Base-by-base conservation (phyloP, 176 grass and related monocot genomes). In the Tuctoria greenei region DNA sequence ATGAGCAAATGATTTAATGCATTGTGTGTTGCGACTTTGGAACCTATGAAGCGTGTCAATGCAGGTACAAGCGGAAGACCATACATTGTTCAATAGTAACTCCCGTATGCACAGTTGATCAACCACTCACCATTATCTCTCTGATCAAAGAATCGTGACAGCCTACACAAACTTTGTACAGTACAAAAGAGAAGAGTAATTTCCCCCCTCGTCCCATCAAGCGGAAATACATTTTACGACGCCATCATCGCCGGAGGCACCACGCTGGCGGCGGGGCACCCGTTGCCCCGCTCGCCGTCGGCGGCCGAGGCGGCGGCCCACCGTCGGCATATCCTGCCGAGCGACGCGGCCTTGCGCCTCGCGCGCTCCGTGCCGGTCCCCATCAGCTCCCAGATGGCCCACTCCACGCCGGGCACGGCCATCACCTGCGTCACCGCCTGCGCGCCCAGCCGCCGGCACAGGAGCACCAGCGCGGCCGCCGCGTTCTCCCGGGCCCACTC, bases 301-400 rank as follows among this genome's bases (percentile, higher is more conserved):
- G 75, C 68, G 23, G 95, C 82, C 0, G 82, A 90, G 0, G 91
- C 82, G 11, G 84, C 84, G 0, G 83, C 86, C 90, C 89, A 99
- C 61, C 90, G 83, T 5, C 95, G 91, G 73, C 85, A 99, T 4
- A 99, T 92, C 81, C 95, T 83, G 23, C 95, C 87, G 16, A 99
- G 92, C 11, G 95, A 80, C 45, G 95, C 91, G 4, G 95, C 95
- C 95, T 99, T 99, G 0, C 92, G 83, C 44, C 89, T 61, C 0
- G 89, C 95, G 54, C 95, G 79, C 10, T 99, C 95, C 64, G 95
- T 92, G 3, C 95, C 95, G 8, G 82, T 88, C 37, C 92, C 89
- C 95, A 99, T 95, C 70, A 95, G 78, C 78, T 95, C 95, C 95
- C 95, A 99, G 21, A 99, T 95, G n/a, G 88, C 82, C 91, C 95